Evolutionary conservation across 176 grass and related monocot genomes (phyloP), one percentile per base, ranked within the genome.

Genomic region (Cymbopogon citratus): DNA sequence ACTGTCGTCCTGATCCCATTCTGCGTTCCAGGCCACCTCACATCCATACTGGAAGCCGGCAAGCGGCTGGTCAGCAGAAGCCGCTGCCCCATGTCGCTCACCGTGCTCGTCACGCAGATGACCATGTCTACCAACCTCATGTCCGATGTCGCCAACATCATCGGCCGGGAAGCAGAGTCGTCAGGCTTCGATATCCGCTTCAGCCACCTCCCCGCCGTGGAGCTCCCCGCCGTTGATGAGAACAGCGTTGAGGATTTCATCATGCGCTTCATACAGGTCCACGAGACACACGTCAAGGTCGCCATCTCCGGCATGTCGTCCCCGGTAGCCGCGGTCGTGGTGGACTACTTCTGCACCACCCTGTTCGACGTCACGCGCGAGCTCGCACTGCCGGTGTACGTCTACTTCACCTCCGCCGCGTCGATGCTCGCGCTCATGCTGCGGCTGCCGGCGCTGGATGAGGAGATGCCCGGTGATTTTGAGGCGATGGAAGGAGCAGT

Each of bases 291-390:
- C 6, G 44, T 77, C 48, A 87, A 69, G 81, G 26, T 62, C 1
- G 73, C 80, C 63, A 52, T 87, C 63, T 71, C 46, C 24, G 45
- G 73, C 7, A 36, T 33, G 6, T 63, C 79, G 1, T 71, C 38
- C 31, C 31, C 31, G 31, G 31, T 33, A 1, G 73, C 63, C 69
- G 83, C 64, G 7, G 44, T 90, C 21, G 84, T 90, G 1, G 3
- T 87, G 19, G 88, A 90, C 80, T 73, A 75, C 36, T 90, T 90
- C 44, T 13, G 63, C 33, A 84, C 88, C 24, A 73, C 88, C 2
- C 66, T 86, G 13, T 52, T 90, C 18, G 75, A 87, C 57, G 88
- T 80, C 4, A 59, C 79, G 1, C 69, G 51, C 26, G 78, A 86
- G 43, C 83, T 90, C 27, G 49, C n/a, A 2, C 35, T 90, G 25